Evolutionary conservation across 208 protist genomes (phyloP).

Genomic region (Angomonas deanei): DNA sequence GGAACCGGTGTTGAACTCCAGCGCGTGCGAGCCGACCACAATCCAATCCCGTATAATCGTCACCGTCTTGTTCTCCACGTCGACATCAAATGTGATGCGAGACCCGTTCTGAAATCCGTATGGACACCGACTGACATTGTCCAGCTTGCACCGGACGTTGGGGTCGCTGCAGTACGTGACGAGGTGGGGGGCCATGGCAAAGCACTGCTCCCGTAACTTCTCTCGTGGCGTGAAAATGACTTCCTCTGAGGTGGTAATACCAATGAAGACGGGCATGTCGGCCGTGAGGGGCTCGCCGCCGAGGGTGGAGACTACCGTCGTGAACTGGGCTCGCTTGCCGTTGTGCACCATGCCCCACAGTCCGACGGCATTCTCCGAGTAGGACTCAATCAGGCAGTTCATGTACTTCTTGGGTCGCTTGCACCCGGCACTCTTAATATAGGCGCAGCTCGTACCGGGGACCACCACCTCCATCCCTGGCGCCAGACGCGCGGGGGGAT

Average conservation of each 20-base stretch:
- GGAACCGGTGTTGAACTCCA: conserved; percentile 17
- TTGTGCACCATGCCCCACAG: conserved; percentile 75
- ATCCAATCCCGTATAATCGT: conserved; percentile 77
- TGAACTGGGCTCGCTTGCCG: conserved; percentile 31
- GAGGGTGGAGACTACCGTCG: conserved; percentile 59
- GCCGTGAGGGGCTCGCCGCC: conserved; percentile 49
- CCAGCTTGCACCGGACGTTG: conserved; percentile 51
- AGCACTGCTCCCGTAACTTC: conserved; percentile 58
- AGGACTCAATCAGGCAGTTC: conserved; percentile 68
- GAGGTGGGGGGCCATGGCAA: conserved; percentile 21
- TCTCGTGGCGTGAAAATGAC: conserved; percentile 61
- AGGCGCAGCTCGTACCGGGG: conserved; percentile 50
- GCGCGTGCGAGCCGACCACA: conserved; percentile 37
- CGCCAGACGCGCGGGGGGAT: conserved; percentile 29
- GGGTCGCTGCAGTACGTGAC: conserved; percentile 67
- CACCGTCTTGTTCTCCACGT: conserved; percentile 29
- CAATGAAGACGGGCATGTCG: conserved; percentile 68
- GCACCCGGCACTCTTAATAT: conserved; percentile 79
- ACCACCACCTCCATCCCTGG: conserved; percentile 72
- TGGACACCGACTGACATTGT: conserved; percentile 40
- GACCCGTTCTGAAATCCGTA: conserved; percentile 69
- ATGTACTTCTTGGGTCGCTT: conserved; percentile 57
- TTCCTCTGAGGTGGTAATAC: conserved; percentile 51
- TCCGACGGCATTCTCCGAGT: conserved; percentile 61
- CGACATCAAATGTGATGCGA: conserved; percentile 69